These are phyloP conservation scores for Cymbopogon flexuosus DNA, from an alignment of 202 grass and related monocot species.

Conservation along the genomic window DNA sequence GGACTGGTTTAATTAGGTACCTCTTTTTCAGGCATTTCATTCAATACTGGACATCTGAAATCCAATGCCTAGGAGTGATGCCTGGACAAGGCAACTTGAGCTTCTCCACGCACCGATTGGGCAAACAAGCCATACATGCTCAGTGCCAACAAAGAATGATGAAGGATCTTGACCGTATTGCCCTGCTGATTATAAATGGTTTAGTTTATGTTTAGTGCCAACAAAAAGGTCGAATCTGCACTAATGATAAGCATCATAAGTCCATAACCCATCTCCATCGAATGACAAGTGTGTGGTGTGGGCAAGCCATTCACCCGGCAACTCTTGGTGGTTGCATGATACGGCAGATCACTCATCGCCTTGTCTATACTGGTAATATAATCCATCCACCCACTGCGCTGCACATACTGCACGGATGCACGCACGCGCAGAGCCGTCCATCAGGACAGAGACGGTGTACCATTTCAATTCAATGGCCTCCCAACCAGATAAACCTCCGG, in stretches of 20 bases:
- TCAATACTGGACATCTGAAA: no score
- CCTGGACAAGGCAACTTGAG: no score
- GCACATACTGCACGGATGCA: not conserved
- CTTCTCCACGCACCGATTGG: no score
- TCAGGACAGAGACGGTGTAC: constrained; percentile 7
- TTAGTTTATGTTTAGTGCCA: not conserved
- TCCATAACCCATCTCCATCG: not conserved
- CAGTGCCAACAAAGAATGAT: not conserved
- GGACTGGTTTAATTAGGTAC: no score
- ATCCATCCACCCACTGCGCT: not conserved
- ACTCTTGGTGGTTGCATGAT: not conserved
- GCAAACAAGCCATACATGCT: not conserved
- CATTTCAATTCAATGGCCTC: not conserved
- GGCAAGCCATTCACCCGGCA: constrained; percentile 1
- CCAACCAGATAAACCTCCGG: not conserved
- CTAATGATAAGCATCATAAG: not conserved
- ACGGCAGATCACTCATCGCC: not conserved
- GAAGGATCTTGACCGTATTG: no score
- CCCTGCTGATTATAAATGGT: not conserved
- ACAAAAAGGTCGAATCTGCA: not conserved
- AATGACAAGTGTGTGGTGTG: not conserved
- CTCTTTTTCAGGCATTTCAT: no score
- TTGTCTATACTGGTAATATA: not conserved
- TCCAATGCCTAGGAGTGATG: no score
- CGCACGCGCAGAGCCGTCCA: constrained; percentile 13